These are phyloP conservation scores for Schizochytrium sp. DNA, from an alignment of 108 stramenopile genomes.

Conservation along the genomic window DNA sequence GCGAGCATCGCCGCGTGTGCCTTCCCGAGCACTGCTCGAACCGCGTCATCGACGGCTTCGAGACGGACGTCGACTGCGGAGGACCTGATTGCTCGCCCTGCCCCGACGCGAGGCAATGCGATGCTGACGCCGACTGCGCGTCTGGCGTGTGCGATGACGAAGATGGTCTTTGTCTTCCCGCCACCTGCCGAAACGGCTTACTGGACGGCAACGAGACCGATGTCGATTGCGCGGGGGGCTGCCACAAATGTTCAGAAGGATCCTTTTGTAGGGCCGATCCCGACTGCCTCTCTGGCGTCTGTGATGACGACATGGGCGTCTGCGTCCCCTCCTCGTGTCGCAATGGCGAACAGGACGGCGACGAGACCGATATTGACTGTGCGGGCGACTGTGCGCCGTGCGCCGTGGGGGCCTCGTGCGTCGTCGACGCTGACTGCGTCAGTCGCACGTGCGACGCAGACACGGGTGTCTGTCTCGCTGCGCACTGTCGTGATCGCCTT, in stretches of 20 bases:
- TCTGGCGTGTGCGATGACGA: neutral
- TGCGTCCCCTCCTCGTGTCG: neutral
- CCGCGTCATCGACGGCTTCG: constrained; percentile 19
- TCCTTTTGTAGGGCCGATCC: neutral
- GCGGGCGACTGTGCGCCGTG: neutral
- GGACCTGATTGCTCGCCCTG: neutral
- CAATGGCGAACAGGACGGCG: neutral
- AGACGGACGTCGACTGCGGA: constrained; percentile 26
- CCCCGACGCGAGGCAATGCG: neutral
- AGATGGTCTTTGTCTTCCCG: neutral
- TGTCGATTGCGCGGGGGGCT: constrained; percentile 12
- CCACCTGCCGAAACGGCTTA: constrained; percentile 16
- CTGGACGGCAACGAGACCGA: constrained; percentile 26
- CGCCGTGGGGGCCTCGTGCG: neutral
- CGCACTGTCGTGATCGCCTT: neutral
- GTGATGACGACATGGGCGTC: neutral
- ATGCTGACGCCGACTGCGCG: neutral
- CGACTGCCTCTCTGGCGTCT: neutral
- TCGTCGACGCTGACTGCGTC: neutral
- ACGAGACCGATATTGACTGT: neutral
- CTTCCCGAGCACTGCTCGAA: constrained; percentile 10
- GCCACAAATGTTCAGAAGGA: neutral
- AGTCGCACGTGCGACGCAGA: neutral
- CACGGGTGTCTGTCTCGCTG: neutral
- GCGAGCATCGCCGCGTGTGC: neutral